Conservation (phyloP, 257 asterid genomes). For the Primulina huaijiensis region DNA sequence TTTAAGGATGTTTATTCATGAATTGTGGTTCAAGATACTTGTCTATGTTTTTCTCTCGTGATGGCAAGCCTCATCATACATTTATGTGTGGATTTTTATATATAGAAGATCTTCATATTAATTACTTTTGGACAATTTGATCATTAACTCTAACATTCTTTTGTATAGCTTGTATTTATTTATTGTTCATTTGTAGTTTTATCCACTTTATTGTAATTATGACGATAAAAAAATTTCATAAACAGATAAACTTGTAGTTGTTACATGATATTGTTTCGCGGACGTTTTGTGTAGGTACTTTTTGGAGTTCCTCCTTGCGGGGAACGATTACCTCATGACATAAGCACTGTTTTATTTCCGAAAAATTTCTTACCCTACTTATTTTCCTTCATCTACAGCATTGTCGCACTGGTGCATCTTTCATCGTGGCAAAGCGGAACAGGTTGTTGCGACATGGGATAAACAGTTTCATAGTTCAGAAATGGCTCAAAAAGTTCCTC, state of each 20-base stretch:
- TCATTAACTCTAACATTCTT: neutral
- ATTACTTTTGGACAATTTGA: neutral
- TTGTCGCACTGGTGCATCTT: slow-evolving; percentile 96
- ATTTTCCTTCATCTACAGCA: slow-evolving; percentile 51
- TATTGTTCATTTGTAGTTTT: neutral
- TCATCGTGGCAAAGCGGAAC: slow-evolving; percentile 87
- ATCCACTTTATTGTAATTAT: no score
- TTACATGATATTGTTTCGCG: no score
- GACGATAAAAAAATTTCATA: no score
- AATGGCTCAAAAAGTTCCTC: slow-evolving; percentile 70
- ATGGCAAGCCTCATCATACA: neutral
- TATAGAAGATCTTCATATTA: neutral
- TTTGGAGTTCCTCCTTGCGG: slow-evolving; percentile 7
- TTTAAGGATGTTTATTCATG: neutral
- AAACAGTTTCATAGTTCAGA: slow-evolving; percentile 72
- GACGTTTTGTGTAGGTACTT: neutral
- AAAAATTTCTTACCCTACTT: neutral
- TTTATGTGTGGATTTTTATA: no score
- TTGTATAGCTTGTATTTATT: neutral
- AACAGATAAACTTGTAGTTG: no score
- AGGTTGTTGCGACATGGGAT: slow-evolving; percentile 85
- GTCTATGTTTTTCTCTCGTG: neutral
- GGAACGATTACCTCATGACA: neutral
- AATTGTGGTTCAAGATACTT: neutral
- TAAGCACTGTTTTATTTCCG: neutral